Percentiles rank a stretch among this genome's conserved stretches.
These are phyloP conservation scores for Saccharomycopsis hybrid DNA, from an alignment of 1,139 yeast species.

Conservation along the genomic window DNA sequence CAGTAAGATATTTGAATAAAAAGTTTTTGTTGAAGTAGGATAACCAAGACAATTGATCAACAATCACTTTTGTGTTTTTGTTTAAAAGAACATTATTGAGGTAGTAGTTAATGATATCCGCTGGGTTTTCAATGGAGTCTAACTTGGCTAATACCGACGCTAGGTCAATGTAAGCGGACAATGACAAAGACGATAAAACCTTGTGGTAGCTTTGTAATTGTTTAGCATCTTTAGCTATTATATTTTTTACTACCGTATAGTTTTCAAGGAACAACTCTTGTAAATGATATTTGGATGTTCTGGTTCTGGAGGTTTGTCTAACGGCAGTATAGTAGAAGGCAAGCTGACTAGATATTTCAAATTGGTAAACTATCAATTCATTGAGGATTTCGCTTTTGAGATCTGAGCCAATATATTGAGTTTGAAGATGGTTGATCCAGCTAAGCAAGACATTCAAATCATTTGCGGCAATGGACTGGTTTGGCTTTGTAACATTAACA, in stretches of 20 bases:
- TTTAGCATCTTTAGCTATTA: background rate
- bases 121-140: slow-evolving; percentile 18
- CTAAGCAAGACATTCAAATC: slow-evolving; percentile 10
- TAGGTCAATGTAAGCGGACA: slow-evolving; percentile 21
- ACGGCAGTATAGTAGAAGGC: background rate
- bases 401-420: background rate
- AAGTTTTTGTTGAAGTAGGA: slow-evolving; percentile 29
- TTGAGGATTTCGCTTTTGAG: background rate
- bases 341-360: slow-evolving; percentile 7
- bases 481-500: slow-evolving; percentile 7
- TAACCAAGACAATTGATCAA: slow-evolving; percentile 29
- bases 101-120: slow-evolving; percentile 25
- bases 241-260: background rate
- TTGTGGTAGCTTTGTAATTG: background rate
- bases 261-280: background rate
- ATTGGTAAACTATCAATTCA: slow-evolving; percentile 4
- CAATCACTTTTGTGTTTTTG: slow-evolving; percentile 27
- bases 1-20: slow-evolving; percentile 33
- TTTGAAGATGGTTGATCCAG: slow-evolving; percentile 10
- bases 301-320: background rate
- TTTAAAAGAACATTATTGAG: slow-evolving; percentile 25
- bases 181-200: slow-evolving; percentile 21
- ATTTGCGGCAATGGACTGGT: slow-evolving; percentile 4
- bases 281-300: background rate
- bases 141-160: slow-evolving; percentile 24